These are phyloP conservation scores for Carpinus fangiana DNA, from an alignment of 306 rosid species.

Conservation along the genomic window DNA sequence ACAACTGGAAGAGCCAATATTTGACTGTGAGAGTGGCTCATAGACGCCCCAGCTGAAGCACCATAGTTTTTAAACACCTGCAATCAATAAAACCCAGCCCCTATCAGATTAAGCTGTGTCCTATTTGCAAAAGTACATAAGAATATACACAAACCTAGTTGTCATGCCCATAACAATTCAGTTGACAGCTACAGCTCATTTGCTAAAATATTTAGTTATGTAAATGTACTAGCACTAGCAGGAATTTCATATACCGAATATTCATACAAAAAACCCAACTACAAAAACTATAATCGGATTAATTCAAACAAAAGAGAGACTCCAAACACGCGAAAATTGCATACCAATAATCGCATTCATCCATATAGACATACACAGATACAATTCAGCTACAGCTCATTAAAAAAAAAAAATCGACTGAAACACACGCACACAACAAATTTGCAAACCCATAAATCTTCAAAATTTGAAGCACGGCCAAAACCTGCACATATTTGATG, in stretches of 20 bases:
- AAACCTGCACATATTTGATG: constrained; percentile 54
- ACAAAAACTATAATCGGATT: too few species aligned
- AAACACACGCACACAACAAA: neutral
- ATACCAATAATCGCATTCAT: neutral
- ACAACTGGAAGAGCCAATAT: constrained; percentile 50
- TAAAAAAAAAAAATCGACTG: too few species aligned
- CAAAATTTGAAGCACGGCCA: neutral
- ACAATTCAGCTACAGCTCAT: neutral
- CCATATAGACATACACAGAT: too few species aligned
- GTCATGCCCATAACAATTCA: neutral
- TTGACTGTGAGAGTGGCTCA: constrained; percentile 61
- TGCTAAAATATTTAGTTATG: too few species aligned
- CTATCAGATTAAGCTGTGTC: neutral
- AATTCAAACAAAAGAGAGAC: too few species aligned
- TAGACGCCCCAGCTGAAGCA: constrained; percentile 58
- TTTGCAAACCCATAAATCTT: neutral
- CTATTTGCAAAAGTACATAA: neutral
- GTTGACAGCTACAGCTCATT: too few species aligned
- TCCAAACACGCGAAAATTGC: too few species aligned
- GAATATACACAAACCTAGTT: neutral
- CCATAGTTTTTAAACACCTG: constrained; percentile 59
- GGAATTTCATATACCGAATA: too few species aligned
- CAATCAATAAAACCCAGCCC: neutral
- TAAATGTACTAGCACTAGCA: too few species aligned
- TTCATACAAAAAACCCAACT: too few species aligned